phyloP scores from a whole-genome alignment of 768 basidiomycete species.

The Lentinus brumalis region DNA sequence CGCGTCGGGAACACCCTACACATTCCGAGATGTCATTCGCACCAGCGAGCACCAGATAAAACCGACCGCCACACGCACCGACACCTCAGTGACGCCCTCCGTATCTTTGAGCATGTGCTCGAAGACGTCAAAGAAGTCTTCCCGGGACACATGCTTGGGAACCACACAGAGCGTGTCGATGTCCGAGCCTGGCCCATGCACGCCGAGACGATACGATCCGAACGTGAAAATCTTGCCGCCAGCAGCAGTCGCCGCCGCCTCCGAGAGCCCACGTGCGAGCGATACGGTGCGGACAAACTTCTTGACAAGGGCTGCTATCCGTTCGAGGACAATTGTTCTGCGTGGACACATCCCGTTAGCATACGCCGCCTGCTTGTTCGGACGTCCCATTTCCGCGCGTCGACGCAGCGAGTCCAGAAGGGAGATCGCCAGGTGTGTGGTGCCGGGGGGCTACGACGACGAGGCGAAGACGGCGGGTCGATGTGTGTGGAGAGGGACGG shows the following conservation, averaged over 20 bases:
- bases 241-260: constrained; percentile 82
- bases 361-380: neutral
- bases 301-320: constrained; percentile 86
- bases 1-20: constrained; percentile 92
- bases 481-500: neutral
- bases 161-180: constrained; percentile 99
- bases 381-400: neutral
- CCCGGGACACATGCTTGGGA: constrained; percentile 92
- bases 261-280: constrained; percentile 79
- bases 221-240: constrained; percentile 99
- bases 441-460: neutral
- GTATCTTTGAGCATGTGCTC: constrained; percentile 83
- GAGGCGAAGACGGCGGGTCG: neutral
- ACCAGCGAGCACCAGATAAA: neutral
- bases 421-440: neutral
- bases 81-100: constrained; percentile 85
- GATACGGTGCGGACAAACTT: constrained; percentile 89
- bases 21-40: constrained; percentile 5
- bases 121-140: constrained; percentile 94
- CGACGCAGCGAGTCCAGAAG: neutral
- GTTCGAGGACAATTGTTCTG: constrained; percentile 93
- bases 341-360: constrained; percentile 11
- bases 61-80: constrained; percentile 55
- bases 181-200: constrained; percentile 94
- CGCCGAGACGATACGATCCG: constrained; percentile 96